Conservation (phyloP, 352 stramenopile genomes). For the Pythium biforme region DNA sequence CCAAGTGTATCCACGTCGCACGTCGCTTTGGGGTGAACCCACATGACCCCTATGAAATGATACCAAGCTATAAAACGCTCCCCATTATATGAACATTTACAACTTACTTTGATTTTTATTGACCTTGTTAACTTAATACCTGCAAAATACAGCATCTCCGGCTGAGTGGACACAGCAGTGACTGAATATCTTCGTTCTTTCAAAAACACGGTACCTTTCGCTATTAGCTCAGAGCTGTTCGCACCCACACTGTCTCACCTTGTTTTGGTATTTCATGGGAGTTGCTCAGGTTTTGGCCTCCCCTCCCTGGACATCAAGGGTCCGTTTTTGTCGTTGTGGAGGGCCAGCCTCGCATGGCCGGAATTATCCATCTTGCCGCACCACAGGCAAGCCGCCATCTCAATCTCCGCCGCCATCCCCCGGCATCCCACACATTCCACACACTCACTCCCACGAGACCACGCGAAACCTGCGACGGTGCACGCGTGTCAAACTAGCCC, state of each 20-base stretch:
- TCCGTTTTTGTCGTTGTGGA: conserved; percentile 6
- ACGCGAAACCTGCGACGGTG: not conserved
- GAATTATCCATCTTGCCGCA: conserved; percentile 20
- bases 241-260: not conserved
- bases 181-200: not conserved
- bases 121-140: not conserved
- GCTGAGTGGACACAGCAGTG: not conserved
- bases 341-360: not conserved
- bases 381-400: not conserved
- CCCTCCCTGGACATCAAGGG: not conserved
- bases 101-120: not conserved
- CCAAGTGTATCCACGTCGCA: conserved; percentile 5
- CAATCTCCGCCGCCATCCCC: not conserved
- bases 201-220: conserved; percentile 5
- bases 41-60: not conserved
- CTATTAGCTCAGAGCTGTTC: not conserved
- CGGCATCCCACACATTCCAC: not conserved
- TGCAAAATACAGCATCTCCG: not conserved
- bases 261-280: not conserved
- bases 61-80: not conserved
- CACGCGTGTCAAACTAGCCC: not conserved
- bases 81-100: not conserved
- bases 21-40: conserved; percentile 3
- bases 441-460: not conserved
- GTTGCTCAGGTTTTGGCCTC: not conserved